These are phyloP conservation scores for Ananas comosus DNA, from an alignment of 176 grass and related monocot species.

Conservation along the genomic window DNA sequence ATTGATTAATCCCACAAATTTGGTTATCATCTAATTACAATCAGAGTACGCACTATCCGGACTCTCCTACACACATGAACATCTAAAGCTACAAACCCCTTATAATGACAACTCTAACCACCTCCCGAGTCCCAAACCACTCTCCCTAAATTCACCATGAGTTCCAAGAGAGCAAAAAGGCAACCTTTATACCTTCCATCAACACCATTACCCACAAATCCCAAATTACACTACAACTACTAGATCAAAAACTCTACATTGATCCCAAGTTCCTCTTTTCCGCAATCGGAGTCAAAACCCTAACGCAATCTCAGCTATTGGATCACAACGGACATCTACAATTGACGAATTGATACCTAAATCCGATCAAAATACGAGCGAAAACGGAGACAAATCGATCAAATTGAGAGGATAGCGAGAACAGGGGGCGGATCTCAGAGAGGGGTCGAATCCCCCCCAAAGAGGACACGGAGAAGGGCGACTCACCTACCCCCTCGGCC, in stretches of 20 bases:
- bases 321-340: not conserved
- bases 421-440: no score
- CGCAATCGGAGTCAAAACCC: not conserved
- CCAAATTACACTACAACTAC: no score
- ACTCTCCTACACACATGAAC: not conserved
- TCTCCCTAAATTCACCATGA: not conserved
- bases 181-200: not conserved
- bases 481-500: not conserved
- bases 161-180: not conserved
- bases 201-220: not conserved
- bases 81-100: not conserved
- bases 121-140: not conserved
- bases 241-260: no score
- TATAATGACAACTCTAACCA: not conserved
- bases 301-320: not conserved
- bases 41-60: not conserved
- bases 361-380: not conserved
- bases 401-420: no score
- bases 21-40: no score
- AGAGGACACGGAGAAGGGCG: not conserved
- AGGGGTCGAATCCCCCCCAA: not conserved
- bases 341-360: not conserved
- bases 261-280: not conserved
- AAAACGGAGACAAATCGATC: not conserved
- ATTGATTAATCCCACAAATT: no score